Percentiles rank a stretch among this genome's conserved stretches.
phyloP scores from a whole-genome alignment of 1,139 yeast genomes.

The Protomyces lactucae-debilis region DNA sequence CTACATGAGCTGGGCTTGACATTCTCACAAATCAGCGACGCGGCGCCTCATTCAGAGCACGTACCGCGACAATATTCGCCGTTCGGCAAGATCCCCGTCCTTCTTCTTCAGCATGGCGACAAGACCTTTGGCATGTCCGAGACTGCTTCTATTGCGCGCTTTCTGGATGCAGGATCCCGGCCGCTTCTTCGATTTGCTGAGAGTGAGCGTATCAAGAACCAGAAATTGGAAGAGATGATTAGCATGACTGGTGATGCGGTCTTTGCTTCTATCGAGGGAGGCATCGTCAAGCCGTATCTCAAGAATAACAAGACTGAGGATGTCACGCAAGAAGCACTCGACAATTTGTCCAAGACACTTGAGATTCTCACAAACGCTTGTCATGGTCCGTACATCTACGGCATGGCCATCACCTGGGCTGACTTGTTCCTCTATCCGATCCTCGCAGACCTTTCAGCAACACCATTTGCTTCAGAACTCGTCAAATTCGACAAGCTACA shows the following conservation, averaged over 20 bases:
- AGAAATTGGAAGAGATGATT: conserved; percentile 13
- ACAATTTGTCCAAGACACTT: neutral
- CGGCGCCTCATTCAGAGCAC: conserved; percentile 10
- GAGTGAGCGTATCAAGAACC: conserved; percentile 11
- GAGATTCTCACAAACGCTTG: neutral
- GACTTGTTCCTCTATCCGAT: conserved; percentile 18
- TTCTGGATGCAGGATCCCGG: conserved; percentile 12
- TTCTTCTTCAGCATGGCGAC: conserved; percentile 16
- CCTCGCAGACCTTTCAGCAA: conserved; percentile 20
- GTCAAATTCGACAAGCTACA: conserved; percentile 1
- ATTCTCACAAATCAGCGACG: conserved; percentile 6
- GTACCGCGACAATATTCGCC: conserved; percentile 12
- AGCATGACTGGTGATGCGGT: conserved; percentile 6
- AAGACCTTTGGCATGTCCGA: conserved; percentile 16
- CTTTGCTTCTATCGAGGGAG: conserved; percentile 13
- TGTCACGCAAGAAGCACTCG: neutral
- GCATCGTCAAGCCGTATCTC: conserved; percentile 13
- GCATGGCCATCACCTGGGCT: conserved; percentile 20
- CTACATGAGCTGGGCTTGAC: conserved; percentile 12
- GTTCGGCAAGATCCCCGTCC: conserved; percentile 18
- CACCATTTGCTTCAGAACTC: conserved; percentile 9
- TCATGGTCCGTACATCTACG: conserved; percentile 18
- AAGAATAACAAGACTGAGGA: neutral
- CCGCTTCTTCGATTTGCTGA: conserved; percentile 13
- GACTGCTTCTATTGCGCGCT: conserved; percentile 12